A percentile compares a stretch with the other conserved stretches of the same genome.
phyloP scores from a whole-genome alignment of 768 basidiomycete genomes.

The Chalciporus piperatus region DNA sequence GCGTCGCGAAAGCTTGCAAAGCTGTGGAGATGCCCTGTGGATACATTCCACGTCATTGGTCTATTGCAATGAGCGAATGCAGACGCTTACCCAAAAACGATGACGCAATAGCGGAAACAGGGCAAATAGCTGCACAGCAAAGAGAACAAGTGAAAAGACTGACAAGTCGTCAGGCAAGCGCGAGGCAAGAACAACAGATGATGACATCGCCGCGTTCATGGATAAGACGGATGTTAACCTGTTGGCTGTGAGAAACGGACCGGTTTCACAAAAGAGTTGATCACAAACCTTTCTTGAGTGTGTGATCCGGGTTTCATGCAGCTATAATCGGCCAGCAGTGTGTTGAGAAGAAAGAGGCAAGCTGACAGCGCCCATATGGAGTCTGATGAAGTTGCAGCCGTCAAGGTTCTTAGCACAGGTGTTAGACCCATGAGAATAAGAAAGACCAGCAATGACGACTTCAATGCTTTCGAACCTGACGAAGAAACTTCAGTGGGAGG shows the following conservation, averaged over 20 bases:
- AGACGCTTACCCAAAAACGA: conserved; percentile 57
- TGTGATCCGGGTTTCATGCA: conserved; percentile 42
- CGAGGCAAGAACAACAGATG: conserved; percentile 90
- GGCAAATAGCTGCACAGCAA: conserved; percentile 81
- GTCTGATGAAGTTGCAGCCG: conserved; percentile 93
- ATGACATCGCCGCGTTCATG: conserved; percentile 89
- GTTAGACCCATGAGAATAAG: conserved; percentile 86
- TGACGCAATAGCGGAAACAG: conserved; percentile 77
- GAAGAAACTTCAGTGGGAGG: conserved; percentile 10
- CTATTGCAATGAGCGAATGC: conserved; percentile 4
- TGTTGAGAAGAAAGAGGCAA: conserved; percentile 76
- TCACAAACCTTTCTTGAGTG: conserved; percentile 56
- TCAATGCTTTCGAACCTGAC: conserved; percentile 67
- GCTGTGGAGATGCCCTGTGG: conserved; percentile 45
- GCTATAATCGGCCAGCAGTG: conserved; percentile 81
- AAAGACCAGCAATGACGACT: conserved; percentile 84
- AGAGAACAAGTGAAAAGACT: conserved; percentile 86
- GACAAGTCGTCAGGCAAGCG: conserved; percentile 78
- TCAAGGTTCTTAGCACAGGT: conserved; percentile 88
- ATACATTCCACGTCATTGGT: conserved; percentile 11
- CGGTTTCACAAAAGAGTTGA: conserved; percentile 19
- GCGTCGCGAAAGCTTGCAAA: conserved; percentile 54
- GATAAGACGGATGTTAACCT: conserved; percentile 83
- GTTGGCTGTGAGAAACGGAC: conserved; percentile 26
- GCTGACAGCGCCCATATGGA: conserved; percentile 97